phyloP scores from a whole-genome alignment of 306 rosid species.

The Vicia villosa region DNA sequence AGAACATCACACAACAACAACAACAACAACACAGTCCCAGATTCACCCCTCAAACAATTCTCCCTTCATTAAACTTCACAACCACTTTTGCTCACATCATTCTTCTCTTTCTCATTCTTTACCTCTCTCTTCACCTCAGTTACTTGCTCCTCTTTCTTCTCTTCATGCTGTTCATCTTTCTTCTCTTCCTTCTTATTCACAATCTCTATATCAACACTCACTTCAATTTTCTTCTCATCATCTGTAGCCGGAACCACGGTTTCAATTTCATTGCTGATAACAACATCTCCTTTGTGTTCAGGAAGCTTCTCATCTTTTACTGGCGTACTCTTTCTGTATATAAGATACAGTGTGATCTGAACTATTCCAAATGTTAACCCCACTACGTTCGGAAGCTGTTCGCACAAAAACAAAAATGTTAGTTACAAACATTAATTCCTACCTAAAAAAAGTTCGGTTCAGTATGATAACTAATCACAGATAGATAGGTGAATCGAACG shows the following conservation, averaged over 20 bases:
- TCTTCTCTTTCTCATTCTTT: conserved; percentile 1
- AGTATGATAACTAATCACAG: too few relatives aligned
- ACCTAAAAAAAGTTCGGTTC: neutral
- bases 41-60: too few relatives aligned
- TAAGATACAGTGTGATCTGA: conserved; percentile 70
- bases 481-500: neutral
- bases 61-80: conserved; percentile 19
- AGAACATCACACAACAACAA: neutral
- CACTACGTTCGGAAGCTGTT: conserved; percentile 80
- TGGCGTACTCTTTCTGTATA: conserved; percentile 57
- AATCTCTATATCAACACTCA: conserved; percentile 17
- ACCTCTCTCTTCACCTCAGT: neutral
- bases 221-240: conserved; percentile 30
- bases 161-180: neutral
- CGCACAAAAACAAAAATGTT: neutral
- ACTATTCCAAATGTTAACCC: conserved; percentile 70
- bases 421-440: neutral
- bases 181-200: conserved; percentile 19
- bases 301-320: conserved; percentile 58
- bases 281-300: conserved; percentile 56
- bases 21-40: neutral
- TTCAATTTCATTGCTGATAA: neutral
- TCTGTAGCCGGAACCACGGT: neutral
- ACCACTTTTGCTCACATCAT: neutral
- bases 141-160: neutral